Conservation (phyloP, 2,329 filamentous ascomycete species). For the Fusarium sp. region DNA sequence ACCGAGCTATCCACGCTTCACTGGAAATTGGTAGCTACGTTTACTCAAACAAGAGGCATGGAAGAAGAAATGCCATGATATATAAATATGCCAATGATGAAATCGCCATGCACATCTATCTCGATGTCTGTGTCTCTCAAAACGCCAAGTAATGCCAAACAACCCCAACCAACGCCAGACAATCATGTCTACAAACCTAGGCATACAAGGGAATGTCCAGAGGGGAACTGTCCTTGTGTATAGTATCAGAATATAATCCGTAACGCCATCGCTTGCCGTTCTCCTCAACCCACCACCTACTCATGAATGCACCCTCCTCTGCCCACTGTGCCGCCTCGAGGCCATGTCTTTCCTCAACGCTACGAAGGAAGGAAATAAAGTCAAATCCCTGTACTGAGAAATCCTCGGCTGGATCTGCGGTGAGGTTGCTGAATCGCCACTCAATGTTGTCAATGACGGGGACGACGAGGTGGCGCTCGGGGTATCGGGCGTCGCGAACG, state of each 20-base stretch:
- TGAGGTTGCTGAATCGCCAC: constrained; percentile 46
- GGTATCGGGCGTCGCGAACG: constrained; percentile 46
- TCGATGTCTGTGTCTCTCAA: background rate
- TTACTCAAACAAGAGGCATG: background rate
- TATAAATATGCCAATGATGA: background rate
- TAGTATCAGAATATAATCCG: constrained; percentile 14
- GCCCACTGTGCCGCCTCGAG: constrained; percentile 43
- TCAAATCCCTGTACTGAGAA: constrained; percentile 42
- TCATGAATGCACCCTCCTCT: constrained; percentile 46
- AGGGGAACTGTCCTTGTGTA: background rate
- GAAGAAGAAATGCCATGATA: background rate
- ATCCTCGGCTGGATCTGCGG: constrained; percentile 42
- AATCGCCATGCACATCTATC: background rate
- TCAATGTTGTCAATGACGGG: constrained; percentile 46
- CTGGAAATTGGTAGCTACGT: constrained; percentile 1
- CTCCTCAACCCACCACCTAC: constrained; percentile 49
- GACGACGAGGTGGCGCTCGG: constrained; percentile 45
- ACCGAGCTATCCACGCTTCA: constrained; percentile 6
- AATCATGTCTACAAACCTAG: background rate
- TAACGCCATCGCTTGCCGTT: constrained; percentile 49
- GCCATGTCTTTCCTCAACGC: constrained; percentile 39
- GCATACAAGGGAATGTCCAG: background rate
- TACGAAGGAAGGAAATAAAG: constrained; percentile 37
- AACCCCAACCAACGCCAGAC: background rate
- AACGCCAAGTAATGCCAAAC: background rate